These are phyloP conservation scores for Penicillium sp. DNA, from an alignment of 2,329 filamentous ascomycete genomes.

Conservation along the genomic window DNA sequence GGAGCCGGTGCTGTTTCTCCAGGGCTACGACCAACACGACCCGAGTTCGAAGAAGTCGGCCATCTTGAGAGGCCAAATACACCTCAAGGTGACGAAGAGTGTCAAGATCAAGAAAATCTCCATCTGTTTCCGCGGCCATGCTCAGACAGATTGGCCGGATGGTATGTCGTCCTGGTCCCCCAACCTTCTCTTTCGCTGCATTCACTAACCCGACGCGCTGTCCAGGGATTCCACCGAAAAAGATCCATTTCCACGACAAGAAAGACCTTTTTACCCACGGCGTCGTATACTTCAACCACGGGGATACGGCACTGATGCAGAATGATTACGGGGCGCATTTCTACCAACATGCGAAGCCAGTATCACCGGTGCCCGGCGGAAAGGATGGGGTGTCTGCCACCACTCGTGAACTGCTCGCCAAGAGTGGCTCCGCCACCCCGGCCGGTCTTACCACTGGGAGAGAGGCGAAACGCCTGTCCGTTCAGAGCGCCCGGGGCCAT, in stretches of 20 bases:
- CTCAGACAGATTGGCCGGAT: constrained; percentile 93
- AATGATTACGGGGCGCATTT: constrained; percentile 62
- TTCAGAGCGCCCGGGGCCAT: constrained; percentile 76
- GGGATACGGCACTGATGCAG: constrained; percentile 49
- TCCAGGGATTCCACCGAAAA: constrained; percentile 76
- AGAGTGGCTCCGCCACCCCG: constrained; percentile 41
- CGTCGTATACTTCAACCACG: constrained; percentile 83
- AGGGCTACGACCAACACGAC: constrained; percentile 49
- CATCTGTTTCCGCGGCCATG: constrained; percentile 78
- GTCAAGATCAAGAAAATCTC: constrained; percentile 91
- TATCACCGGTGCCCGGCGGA: constrained; percentile 25
- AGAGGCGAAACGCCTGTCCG: constrained; percentile 66
- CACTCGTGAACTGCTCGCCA: constrained; percentile 39
- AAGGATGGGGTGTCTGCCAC: constrained; percentile 35
- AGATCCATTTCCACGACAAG: constrained; percentile 77
- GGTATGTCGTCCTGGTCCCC: constrained; percentile 42
- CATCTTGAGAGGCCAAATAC: constrained; percentile 78
- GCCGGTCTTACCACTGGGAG: constrained; percentile 43
- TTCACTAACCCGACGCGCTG: background rate
- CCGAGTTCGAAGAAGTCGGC: constrained; percentile 66
- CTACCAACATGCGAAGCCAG: constrained; percentile 52
- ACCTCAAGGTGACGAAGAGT: constrained; percentile 79
- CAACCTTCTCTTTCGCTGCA: background rate
- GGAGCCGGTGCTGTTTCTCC: constrained; percentile 50
- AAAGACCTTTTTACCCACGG: constrained; percentile 82